Conservation (phyloP, 768 basidiomycete species). For the Lactifluus subvellereus region DNA sequence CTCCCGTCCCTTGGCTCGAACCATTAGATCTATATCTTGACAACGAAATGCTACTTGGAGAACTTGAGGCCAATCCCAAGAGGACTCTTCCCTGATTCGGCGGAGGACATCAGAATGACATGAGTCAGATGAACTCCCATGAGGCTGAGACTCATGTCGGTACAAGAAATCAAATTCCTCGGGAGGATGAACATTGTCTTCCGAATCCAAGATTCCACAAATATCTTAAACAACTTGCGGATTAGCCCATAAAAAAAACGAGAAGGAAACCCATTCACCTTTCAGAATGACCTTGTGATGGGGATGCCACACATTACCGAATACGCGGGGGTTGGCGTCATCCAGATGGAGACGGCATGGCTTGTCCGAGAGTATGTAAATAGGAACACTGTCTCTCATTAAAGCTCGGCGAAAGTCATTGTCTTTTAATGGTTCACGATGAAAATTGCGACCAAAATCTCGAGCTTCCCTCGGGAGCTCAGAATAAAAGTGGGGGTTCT, state of each 20-base stretch:
- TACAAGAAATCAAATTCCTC: too few species aligned
- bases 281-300: slow-evolving; percentile 6
- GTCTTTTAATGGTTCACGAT: too few species aligned
- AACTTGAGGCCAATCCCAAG: too few species aligned
- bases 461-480: too few species aligned
- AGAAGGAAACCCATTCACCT: not conserved
- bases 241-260: not conserved
- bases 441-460: too few species aligned
- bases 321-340: not conserved
- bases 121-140: too few species aligned
- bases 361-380: not conserved
- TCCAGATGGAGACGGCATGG: not conserved
- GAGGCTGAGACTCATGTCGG: too few species aligned
- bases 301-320: slow-evolving; percentile 6
- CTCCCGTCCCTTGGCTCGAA: too few species aligned
- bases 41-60: too few species aligned
- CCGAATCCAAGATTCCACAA: not conserved
- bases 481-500: not conserved
- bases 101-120: too few species aligned
- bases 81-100: too few species aligned
- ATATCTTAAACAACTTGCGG: not conserved
- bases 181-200: not conserved
- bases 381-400: not conserved
- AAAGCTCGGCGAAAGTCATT: not conserved
- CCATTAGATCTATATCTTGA: too few species aligned